These are phyloP conservation scores for Anthracocystis panici-leucophaei DNA, from an alignment of 1,284 basidiomycete genomes.

Conservation along the genomic window DNA sequence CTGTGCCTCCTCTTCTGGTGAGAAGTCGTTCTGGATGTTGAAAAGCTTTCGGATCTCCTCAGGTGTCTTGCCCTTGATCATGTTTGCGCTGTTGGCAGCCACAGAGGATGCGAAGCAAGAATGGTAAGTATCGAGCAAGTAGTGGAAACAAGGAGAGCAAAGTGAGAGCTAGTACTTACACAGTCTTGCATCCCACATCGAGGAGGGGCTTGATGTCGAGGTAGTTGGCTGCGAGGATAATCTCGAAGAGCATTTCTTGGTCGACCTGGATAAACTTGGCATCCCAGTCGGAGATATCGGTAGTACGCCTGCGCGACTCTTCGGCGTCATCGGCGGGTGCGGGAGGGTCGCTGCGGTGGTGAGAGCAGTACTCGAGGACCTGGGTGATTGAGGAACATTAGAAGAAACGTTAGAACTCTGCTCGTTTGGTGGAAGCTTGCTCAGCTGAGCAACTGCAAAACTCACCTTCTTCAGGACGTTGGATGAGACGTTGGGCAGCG, in stretches of 20 bases:
- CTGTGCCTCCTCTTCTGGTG: conserved; percentile 98
- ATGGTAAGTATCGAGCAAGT: neutral
- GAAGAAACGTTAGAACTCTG: neutral
- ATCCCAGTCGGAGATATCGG: conserved; percentile 99
- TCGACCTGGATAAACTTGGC: conserved; percentile 94
- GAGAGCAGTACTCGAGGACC: conserved; percentile 99
- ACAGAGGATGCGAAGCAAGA: neutral
- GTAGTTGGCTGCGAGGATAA: conserved; percentile 99
- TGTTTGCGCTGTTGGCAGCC: conserved; percentile 79
- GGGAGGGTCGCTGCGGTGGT: conserved; percentile 95
- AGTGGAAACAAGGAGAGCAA: neutral
- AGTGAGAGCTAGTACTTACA: conserved; percentile 70
- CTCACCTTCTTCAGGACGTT: conserved; percentile 93
- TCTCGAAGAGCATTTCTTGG: conserved; percentile 98
- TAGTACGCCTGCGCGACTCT: conserved; percentile 95
- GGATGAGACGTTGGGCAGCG: conserved; percentile 95
- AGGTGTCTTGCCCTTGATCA: conserved; percentile 98
- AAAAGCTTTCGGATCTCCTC: conserved; percentile 96
- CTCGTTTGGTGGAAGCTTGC: neutral
- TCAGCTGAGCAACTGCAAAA: neutral
- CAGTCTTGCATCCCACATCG: conserved; percentile 99
- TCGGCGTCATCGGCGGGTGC: conserved; percentile 82
- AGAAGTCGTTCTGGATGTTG: conserved; percentile 85
- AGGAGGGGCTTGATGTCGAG: conserved; percentile 99
- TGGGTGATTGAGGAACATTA: conserved; percentile 66